These are phyloP conservation scores for Aspergillus sp. DNA, from an alignment of 2,329 filamentous ascomycete species.

Conservation along the genomic window DNA sequence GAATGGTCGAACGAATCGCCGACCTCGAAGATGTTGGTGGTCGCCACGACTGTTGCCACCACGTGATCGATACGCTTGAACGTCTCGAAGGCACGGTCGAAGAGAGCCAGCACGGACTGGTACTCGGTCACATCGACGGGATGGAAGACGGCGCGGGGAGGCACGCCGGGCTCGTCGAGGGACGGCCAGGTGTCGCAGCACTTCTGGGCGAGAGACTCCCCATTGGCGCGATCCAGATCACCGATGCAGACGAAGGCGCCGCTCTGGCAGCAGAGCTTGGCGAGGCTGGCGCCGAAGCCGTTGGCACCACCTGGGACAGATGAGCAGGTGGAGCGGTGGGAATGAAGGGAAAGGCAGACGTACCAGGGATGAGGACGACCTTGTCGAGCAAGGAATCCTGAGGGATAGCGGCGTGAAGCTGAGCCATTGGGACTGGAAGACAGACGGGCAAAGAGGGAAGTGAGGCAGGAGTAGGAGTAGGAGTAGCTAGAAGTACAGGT, in stretches of 20 bases:
- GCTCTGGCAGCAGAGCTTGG: conserved; percentile 28
- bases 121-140: conserved; percentile 40
- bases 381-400: background rate
- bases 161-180: conserved; percentile 2
- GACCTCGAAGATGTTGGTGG: conserved; percentile 40
- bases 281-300: conserved; percentile 36
- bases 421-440: too few relatives aligned
- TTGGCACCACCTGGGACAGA: conserved; percentile 30
- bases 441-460: too few relatives aligned
- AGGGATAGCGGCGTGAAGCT: too few relatives aligned
- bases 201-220: conserved; percentile 18
- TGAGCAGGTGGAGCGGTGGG: background rate
- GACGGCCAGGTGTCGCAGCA: conserved; percentile 3
- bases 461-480: too few relatives aligned
- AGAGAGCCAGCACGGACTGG: conserved; percentile 37
- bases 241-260: conserved; percentile 38
- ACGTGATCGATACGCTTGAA: conserved; percentile 39
- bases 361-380: background rate
- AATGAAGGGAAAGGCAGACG: background rate
- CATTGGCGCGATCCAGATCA: conserved; percentile 30
- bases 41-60: conserved; percentile 30
- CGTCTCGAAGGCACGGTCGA: conserved; percentile 36
- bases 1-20: conserved; percentile 38
- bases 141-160: conserved; percentile 28
- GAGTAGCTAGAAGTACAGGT: too few relatives aligned